Conservation (phyloP, 768 basidiomycete species). For the Clitopilus hobsonii region DNA sequence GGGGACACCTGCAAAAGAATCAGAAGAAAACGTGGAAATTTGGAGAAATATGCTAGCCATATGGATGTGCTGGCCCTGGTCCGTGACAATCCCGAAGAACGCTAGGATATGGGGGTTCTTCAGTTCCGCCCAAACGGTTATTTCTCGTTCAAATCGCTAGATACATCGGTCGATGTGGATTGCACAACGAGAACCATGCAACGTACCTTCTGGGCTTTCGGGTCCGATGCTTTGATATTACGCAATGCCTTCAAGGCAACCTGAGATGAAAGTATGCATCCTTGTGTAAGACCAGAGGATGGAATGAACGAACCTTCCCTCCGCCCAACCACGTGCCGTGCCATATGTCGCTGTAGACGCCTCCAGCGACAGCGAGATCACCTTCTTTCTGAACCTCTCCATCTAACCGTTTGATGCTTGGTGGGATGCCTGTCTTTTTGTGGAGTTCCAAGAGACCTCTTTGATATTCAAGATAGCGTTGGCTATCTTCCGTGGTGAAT, state of each 20-base stretch:
- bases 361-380: slow-evolving; percentile 42
- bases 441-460: slow-evolving; percentile 43
- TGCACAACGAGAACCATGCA: too few relatives aligned
- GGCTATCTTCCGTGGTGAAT: slow-evolving; percentile 16
- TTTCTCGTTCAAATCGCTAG: slow-evolving; percentile 58
- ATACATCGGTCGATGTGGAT: too few relatives aligned
- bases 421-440: slow-evolving; percentile 46
- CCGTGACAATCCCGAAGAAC: slow-evolving; percentile 54
- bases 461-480: slow-evolving; percentile 37
- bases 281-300: not conserved
- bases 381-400: slow-evolving; percentile 41
- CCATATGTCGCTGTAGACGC: slow-evolving; percentile 52
- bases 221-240: slow-evolving; percentile 38
- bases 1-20: slow-evolving; percentile 44
- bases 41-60: slow-evolving; percentile 27
- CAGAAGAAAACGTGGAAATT: not conserved
- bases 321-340: slow-evolving; percentile 50
- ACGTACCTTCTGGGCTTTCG: slow-evolving; percentile 34
- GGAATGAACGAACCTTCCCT: slow-evolving; percentile 34
- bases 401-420: slow-evolving; percentile 46
- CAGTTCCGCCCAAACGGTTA: slow-evolving; percentile 48
- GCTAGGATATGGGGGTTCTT: slow-evolving; percentile 47
- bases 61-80: slow-evolving; percentile 45
- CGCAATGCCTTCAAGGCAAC: slow-evolving; percentile 56
- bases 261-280: slow-evolving; percentile 21